Conservation (phyloP, 768 basidiomycete genomes). For the Arthromyces matolae region DNA sequence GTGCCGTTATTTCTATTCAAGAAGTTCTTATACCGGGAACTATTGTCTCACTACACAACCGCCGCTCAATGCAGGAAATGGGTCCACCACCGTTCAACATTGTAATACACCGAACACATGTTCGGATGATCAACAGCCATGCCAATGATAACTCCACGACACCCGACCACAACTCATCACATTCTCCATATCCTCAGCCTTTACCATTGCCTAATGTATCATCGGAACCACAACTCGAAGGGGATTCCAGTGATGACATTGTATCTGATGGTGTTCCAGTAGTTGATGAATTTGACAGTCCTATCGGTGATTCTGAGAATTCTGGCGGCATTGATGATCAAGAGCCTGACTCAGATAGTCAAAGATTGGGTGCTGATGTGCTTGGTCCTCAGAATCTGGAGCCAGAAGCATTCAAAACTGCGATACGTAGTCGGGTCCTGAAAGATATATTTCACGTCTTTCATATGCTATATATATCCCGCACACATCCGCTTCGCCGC, state of each 20-base stretch:
- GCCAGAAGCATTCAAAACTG: background rate
- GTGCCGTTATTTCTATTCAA: background rate
- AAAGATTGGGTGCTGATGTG: background rate
- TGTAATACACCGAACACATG: background rate
- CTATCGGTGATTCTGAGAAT: too few species aligned
- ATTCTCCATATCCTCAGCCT: background rate
- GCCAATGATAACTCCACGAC: too few species aligned
- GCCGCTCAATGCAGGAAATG: background rate
- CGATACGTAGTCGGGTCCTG: conserved; percentile 18
- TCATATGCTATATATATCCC: conserved; percentile 26
- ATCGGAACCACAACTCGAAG: background rate
- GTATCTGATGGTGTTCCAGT: background rate
- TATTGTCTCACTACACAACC: background rate
- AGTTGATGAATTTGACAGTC: background rate
- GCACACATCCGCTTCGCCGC: conserved; percentile 21
- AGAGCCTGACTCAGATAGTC: background rate
- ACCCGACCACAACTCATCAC: background rate
- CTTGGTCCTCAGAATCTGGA: background rate
- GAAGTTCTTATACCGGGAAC: background rate
- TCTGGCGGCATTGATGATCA: background rate
- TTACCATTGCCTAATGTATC: background rate
- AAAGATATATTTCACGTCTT: conserved; percentile 29
- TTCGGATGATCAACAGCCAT: background rate
- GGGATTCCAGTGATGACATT: too few species aligned
- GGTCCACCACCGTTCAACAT: background rate